Evolutionary conservation across 2,329 filamentous ascomycete genomes (phyloP), one percentile per base, ranked within the genome.

Genomic region (Dendryphion nanum): DNA sequence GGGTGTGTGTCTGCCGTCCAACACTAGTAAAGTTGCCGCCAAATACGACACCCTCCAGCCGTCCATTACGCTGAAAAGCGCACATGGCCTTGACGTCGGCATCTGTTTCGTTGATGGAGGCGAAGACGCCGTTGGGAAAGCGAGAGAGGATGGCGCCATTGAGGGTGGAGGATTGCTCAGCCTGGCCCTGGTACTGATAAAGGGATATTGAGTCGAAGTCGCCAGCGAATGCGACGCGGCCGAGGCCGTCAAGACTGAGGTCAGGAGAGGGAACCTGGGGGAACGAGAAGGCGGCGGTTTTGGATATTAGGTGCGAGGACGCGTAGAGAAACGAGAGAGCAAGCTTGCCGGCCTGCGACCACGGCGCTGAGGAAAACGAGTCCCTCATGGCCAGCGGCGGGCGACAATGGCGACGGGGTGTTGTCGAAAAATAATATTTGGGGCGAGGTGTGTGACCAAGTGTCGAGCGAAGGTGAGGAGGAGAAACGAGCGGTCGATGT

Each of bases 1-100:
- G 82, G 2, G 89, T 88, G 57, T 86, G 72, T n/a, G n/a, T n/a
- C 40, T 84, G 76, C 41, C 82, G 82, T 42, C 83, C 87, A 45
- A 98, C 71, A 63, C 88, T 94, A 20, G 93, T 97, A 63, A 98
- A 98, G 70, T 97, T 97, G 33, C 93, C 93, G 39, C 86, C 93
- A 13, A 98, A 78, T 33, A 97, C 78, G 18, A 97, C 79, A 28
- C 85, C 84, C n/a, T 78, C 74, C 40, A 84, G 68, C 5, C 74
- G 77, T 48, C 86, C 85, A 64, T 87, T 77, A 40, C 76, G 74
- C 35, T 81, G 74, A 54, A 91, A 87, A 15, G 84, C 72, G 70
- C 93, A 98, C 86, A 98, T 93, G 48, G 88, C 78, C 58, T 83
- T 78, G 58, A 98, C 95, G 33, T 85, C 82, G 41, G 85, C 90